Evolutionary conservation across 768 basidiomycete genomes (phyloP).

Genomic region (Hericium erinaceus): DNA sequence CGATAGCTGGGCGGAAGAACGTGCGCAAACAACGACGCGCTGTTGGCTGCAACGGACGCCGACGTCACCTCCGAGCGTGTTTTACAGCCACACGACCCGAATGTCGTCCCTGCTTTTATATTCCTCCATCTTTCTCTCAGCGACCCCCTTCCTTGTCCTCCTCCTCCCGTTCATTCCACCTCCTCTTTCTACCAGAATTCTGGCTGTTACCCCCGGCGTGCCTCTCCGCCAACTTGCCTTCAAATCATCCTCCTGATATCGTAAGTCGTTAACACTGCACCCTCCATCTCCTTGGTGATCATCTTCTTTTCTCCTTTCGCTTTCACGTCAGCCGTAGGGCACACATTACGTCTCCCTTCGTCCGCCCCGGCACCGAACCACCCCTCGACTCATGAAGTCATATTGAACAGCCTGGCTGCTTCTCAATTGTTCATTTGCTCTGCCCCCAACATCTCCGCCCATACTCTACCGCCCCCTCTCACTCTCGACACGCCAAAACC

Average conservation of each 20-base stretch:
- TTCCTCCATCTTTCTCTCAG: constrained; percentile 1
- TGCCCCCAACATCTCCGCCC: neutral
- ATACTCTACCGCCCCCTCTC: neutral
- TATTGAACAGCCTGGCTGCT: constrained; percentile 7
- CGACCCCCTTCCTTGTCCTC: neutral
- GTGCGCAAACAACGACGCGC: constrained; percentile 24
- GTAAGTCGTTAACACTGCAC: neutral
- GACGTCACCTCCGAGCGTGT: constrained; percentile 16
- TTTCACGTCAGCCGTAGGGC: neutral
- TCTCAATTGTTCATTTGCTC: neutral
- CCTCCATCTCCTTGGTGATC: neutral
- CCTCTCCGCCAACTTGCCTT: neutral
- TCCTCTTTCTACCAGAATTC: neutral
- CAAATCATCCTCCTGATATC: neutral
- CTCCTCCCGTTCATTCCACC: constrained; percentile 7
- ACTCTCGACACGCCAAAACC: neutral
- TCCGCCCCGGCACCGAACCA: neutral
- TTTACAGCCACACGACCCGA: constrained; percentile 31
- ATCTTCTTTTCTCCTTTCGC: neutral
- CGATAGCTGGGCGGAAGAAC: constrained; percentile 23
- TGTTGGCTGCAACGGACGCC: constrained; percentile 20
- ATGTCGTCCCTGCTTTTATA: constrained; percentile 2
- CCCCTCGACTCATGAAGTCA: constrained; percentile 12
- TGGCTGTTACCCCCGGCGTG: neutral
- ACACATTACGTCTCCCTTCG: constrained; percentile 1